Base-by-base conservation (phyloP, 2,329 filamentous ascomycete species). In the Aspergillus tanneri region DNA sequence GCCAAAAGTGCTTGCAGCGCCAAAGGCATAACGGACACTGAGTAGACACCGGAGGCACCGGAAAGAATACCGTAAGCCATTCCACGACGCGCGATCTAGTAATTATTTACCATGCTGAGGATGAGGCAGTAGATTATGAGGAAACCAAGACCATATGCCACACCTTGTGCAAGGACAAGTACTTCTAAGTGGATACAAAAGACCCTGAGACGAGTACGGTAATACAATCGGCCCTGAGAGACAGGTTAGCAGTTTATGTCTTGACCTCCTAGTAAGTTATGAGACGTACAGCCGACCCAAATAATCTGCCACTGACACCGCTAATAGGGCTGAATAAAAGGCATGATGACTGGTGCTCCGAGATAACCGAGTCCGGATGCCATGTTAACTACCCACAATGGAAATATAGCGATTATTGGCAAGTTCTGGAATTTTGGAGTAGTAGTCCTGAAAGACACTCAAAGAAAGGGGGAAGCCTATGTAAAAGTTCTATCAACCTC, bases 381-480 rank as follows among this genome's bases (percentile, higher is more conserved):
- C 22, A 51, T 46, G n/a, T n/a, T n/a, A n/a, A 8, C 59, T 64
- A 8, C 62, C 62, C 10, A 63, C 47, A 6, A 64, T 43, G 10
- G 60, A 53, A 40, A 58, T 55, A 14, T 60, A 44, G 18, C 19
- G 35, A 23, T 39, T 43, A 3, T 47, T 42, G 10, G 39, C 35
- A 38, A 58, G 62, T 12, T 59, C 46, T 1, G 56, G 55, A 2
- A 58, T 41, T 1, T 38, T 35, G 3, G 59, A 58, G 34, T 64
- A 64, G 41, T 62, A 63, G 7, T 61, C 47, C 36, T 62, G 61
- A 41, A 64, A 64, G 16, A 64, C 58, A 5, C 60, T 60, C 42
- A 63, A 64, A 6, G 56, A 60, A 0, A 62, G 37, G 7, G 60
- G 59, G 38, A 64, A 63, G 9, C 59, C 57, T 60, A 35, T 21